A percentile compares a stretch with the other conserved stretches of the same genome.
These are phyloP conservation scores for Didymella keratinophila DNA, from an alignment of 2,329 filamentous ascomycete species.

Conservation along the genomic window DNA sequence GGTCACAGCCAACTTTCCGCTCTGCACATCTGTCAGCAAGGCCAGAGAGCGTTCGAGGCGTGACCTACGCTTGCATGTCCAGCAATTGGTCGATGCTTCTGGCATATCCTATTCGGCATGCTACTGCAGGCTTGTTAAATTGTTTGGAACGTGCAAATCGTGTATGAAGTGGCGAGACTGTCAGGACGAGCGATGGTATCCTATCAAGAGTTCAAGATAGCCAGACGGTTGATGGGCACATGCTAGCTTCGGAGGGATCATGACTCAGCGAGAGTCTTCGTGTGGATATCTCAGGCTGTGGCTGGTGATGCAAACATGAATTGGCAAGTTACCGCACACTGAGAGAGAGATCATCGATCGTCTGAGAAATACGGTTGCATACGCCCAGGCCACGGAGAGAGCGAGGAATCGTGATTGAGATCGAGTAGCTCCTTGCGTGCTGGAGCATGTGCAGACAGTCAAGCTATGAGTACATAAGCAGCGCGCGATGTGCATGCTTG, in stretches of 20 bases:
- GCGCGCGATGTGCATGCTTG: not conserved
- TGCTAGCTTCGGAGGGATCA: conserved; percentile 1
- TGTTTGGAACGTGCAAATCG: not conserved
- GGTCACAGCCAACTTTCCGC: conserved; percentile 60
- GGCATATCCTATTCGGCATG: conserved; percentile 17
- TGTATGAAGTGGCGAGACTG: not conserved
- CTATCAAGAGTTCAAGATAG: not conserved
- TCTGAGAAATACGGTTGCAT: not conserved
- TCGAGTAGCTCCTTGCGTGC: not conserved
- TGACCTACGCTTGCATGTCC: conserved; percentile 55
- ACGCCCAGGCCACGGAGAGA: not conserved
- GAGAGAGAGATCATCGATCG: too few relatives aligned
- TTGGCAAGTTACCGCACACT: not conserved
- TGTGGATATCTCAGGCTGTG: conserved; percentile 14
- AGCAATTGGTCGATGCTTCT: conserved; percentile 42
- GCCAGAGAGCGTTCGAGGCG: not conserved
- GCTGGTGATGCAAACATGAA: not conserved
- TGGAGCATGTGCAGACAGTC: not conserved
- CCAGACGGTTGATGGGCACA: conserved; percentile 1
- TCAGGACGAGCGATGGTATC: too few relatives aligned
- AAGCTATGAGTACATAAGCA: not conserved
- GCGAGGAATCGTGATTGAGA: not conserved
- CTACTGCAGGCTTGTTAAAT: not conserved
- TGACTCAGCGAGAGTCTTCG: conserved; percentile 13
- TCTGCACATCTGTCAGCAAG: conserved; percentile 43